These are phyloP conservation scores for Apiotrichum laibachii DNA, from an alignment of 1,284 basidiomycete genomes.

Conservation along the genomic window DNA sequence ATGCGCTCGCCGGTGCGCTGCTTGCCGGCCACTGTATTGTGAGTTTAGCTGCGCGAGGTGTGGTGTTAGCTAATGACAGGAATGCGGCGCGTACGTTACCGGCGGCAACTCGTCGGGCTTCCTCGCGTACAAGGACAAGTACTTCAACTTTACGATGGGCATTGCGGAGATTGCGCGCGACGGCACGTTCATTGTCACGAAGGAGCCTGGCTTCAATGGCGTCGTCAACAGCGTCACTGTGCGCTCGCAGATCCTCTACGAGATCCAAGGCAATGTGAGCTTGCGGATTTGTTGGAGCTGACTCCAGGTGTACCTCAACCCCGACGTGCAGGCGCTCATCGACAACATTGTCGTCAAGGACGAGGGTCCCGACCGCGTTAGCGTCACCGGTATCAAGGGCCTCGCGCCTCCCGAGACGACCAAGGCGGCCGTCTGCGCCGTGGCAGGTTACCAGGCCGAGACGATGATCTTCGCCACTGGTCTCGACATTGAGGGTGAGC, in stretches of 20 bases:
- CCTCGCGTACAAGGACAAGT: slow-evolving; percentile 20
- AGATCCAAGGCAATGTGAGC: slow-evolving; percentile 24
- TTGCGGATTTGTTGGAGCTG: neutral
- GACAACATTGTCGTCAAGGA: slow-evolving; percentile 19
- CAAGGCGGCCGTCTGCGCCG: slow-evolving; percentile 27
- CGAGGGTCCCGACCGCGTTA: slow-evolving; percentile 22
- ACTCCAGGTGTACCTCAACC: slow-evolving; percentile 26
- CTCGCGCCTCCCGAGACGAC: slow-evolving; percentile 30
- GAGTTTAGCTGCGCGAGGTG: neutral
- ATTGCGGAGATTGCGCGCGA: slow-evolving; percentile 31
- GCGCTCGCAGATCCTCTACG: slow-evolving; percentile 22
- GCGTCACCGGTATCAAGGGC: slow-evolving; percentile 24
- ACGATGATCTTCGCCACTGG: slow-evolving; percentile 20
- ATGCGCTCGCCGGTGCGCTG: slow-evolving; percentile 25
- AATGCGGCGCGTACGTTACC: slow-evolving; percentile 29
- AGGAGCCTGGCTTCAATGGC: slow-evolving; percentile 13
- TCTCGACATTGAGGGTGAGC: slow-evolving; percentile 18
- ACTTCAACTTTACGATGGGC: slow-evolving; percentile 27
- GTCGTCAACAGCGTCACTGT: slow-evolving; percentile 17
- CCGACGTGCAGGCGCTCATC: slow-evolving; percentile 31
- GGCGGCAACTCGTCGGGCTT: slow-evolving; percentile 32
- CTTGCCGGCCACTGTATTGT: slow-evolving; percentile 24
- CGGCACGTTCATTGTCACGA: slow-evolving; percentile 25
- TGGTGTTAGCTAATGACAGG: neutral
- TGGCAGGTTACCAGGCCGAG: slow-evolving; percentile 32